Evolutionary conservation across 164 flowering plant species (phyloP), one percentile per base, ranked within the genome.

Genomic region (Cinnamomum micranthum): DNA sequence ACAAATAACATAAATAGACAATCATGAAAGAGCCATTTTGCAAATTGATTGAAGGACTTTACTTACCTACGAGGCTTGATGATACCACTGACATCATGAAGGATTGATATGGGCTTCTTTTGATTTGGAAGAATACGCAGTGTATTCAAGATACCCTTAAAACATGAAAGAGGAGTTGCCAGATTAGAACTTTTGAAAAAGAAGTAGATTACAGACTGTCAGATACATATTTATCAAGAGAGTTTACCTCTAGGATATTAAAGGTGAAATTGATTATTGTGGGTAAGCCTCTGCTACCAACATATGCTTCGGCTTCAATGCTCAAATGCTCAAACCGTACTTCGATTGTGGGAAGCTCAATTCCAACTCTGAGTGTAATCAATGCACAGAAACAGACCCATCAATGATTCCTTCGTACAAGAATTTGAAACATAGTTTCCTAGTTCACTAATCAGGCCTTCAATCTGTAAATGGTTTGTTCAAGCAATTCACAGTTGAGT

Each of bases 271-370:
- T 92, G 15, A 87, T 81, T 7, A 94, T 85, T 0, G 92, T 87
- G 0, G 97, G 98, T 41, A 92, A 92, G 41, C 94, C 94, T 78
- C 98, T 85, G 23, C 35, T 79, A 1, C 97, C 98, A 2, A 91
- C 67, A 28, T 83, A 73, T 71, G 91, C 89, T 69, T 92, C 85
- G 0, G 93, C 98, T 78, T 88, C 94, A 1, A 94, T 73, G 2
- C 81, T 90, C 71, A 94, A 81, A 75, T 88, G 78, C 82, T 92
- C 83, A 73, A 85, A 94, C 76, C 95, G 80, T 6, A 92, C 97
- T 82, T 94, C 97, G 1, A 94, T 87, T 2, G 92, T 86, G 19
- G 97, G 97, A 59, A 92, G 89, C 28, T 74, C 65, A 10, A 94
- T 89, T 47, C 97, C 97, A 55, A 91, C 98, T 82, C 98, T 92